These are phyloP conservation scores for Fusarium multiceps DNA, from an alignment of 2,329 filamentous ascomycete genomes.

Conservation along the genomic window DNA sequence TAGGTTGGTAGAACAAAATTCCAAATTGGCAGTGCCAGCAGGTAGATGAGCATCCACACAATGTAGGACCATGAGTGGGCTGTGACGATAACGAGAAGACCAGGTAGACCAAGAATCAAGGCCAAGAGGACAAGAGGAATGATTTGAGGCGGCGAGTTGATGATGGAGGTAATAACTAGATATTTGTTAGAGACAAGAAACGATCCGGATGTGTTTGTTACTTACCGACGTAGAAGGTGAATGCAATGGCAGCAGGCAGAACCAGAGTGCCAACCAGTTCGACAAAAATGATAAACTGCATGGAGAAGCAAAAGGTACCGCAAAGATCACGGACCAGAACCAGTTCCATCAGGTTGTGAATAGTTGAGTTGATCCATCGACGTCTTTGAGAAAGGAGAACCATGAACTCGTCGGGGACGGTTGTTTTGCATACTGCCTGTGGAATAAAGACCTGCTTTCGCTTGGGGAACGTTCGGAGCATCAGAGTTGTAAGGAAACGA, in stretches of 20 bases:
- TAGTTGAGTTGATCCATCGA: conserved; percentile 99
- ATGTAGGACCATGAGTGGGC: conserved; percentile 94
- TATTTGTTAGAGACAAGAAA: conserved; percentile 9
- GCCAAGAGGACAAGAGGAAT: conserved; percentile 91
- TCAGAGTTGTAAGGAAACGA: conserved; percentile 94
- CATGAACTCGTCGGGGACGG: conserved; percentile 91
- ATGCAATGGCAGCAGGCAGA: conserved; percentile 93
- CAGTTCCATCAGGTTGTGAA: conserved; percentile 98
- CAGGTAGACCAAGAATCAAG: conserved; percentile 93
- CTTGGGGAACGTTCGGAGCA: conserved; percentile 99
- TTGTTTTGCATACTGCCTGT: conserved; percentile 98
- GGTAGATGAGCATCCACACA: conserved; percentile 96
- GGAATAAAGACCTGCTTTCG: conserved; percentile 98
- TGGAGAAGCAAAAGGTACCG: conserved; percentile 99
- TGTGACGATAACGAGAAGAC: conserved; percentile 89
- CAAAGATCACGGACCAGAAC: conserved; percentile 95
- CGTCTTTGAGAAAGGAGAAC: conserved; percentile 94
- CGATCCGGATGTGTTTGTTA: conserved; percentile 40
- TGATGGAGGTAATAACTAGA: conserved; percentile 85
- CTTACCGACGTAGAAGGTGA: conserved; percentile 95
- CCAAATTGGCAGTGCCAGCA: conserved; percentile 93
- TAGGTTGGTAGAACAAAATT: conserved; percentile 96
- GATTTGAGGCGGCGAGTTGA: conserved; percentile 78
- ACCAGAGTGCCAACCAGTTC: conserved; percentile 95
- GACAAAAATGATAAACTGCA: conserved; percentile 98